Conservation (phyloP, 352 stramenopile genomes). For the Blastocystis sp. region DNA sequence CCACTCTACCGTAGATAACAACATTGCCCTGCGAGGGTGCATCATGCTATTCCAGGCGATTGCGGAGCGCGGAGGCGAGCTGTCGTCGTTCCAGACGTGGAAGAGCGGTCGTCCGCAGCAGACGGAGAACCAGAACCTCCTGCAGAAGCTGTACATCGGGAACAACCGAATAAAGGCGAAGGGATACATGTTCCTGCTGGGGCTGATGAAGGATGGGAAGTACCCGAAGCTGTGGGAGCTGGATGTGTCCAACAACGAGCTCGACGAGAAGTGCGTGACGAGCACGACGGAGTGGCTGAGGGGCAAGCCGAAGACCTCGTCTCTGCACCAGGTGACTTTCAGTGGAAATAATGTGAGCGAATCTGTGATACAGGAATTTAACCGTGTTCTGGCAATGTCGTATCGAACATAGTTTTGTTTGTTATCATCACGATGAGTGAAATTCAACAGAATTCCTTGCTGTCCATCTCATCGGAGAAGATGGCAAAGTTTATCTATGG, state of each 20-base stretch:
- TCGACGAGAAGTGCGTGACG: not conserved
- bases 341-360: conserved; percentile 42
- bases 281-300: not conserved
- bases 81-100: not conserved
- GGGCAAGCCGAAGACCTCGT: not conserved
- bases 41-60: conserved; percentile 22
- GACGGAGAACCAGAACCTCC: not conserved
- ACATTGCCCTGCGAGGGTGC: conserved; percentile 13
- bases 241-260: conserved; percentile 26
- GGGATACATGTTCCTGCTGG: conserved; percentile 28
- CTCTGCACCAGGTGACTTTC: not conserved
- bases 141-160: conserved; percentile 11
- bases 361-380: conserved; percentile 1
- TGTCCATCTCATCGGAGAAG: conserved; percentile 40
- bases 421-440: not conserved
- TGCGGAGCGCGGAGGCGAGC: not conserved
- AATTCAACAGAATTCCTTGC: conserved; percentile 50
- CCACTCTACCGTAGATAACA: not conserved
- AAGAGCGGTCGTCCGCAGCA: not conserved
- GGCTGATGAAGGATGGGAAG: conserved; percentile 1
- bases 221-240: conserved; percentile 40
- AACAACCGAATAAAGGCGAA: conserved; percentile 55
- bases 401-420: conserved; percentile 18
- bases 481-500: conserved; percentile 55
- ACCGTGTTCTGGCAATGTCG: not conserved